Conservation (phyloP, 2,329 filamentous ascomycete species). For the Ploettnerulaceae sp. region DNA sequence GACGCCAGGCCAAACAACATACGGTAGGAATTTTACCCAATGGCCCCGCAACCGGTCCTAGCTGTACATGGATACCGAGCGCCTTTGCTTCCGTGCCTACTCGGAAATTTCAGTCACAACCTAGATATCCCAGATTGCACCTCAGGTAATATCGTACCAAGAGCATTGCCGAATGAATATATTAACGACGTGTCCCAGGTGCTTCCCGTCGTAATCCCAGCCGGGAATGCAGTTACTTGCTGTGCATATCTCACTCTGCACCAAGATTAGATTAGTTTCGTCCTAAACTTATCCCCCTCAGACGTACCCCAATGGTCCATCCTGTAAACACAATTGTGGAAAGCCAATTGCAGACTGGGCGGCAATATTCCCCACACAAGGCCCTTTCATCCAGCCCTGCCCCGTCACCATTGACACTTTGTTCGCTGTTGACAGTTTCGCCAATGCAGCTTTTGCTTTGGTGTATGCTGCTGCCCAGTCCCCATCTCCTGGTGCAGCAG, state of each 20-base stretch:
- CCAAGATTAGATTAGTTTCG: background rate
- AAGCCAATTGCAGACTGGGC: slow-evolving; percentile 57
- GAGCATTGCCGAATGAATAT: slow-evolving; percentile 60
- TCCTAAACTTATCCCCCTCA: background rate
- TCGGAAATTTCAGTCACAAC: slow-evolving; percentile 26
- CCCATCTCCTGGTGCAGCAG: slow-evolving; percentile 21
- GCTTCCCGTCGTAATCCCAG: slow-evolving; percentile 71
- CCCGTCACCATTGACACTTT: slow-evolving; percentile 79
- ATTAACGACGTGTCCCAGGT: slow-evolving; percentile 78
- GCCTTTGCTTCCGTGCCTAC: slow-evolving; percentile 65
- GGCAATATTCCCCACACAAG: slow-evolving; percentile 61
- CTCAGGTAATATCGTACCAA: slow-evolving; percentile 44
- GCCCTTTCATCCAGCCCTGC: slow-evolving; percentile 67
- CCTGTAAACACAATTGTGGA: slow-evolving; percentile 71
- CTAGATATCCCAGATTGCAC: background rate
- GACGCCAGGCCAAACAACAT: background rate
- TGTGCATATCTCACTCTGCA: slow-evolving; percentile 58
- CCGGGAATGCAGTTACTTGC: slow-evolving; percentile 71
- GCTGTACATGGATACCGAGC: slow-evolving; percentile 67
- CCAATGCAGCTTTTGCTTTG: slow-evolving; percentile 63
- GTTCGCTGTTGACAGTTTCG: slow-evolving; percentile 65
- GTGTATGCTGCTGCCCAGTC: slow-evolving; percentile 64
- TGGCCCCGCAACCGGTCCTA: slow-evolving; percentile 72
- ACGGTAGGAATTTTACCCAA: slow-evolving; percentile 61
- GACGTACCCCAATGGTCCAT: slow-evolving; percentile 63